phyloP scores from a whole-genome alignment of 139 green algal genomes.

The Microglena sp. region DNA sequence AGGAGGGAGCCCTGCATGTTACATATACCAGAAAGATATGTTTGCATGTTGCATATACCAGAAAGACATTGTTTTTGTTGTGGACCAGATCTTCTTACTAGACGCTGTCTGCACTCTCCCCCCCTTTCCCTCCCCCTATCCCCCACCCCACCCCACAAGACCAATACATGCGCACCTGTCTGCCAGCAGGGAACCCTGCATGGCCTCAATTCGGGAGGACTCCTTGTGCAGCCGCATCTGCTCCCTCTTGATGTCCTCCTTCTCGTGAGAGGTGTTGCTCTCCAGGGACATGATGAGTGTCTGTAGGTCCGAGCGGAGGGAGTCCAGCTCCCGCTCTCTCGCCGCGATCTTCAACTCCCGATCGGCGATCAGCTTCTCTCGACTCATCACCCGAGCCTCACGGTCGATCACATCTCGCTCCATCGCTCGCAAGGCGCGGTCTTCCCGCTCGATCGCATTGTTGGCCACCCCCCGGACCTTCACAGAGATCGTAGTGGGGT shows the following conservation, averaged over 20 bases:
- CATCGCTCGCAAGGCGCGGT: constrained; percentile 20
- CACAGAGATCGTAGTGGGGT: neutral
- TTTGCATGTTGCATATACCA: too few relatives aligned
- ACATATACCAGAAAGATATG: too few relatives aligned
- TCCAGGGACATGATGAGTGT: constrained; percentile 27
- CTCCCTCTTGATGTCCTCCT: constrained; percentile 33
- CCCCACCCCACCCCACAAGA: too few relatives aligned
- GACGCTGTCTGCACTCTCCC: too few relatives aligned
- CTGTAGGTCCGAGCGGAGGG: constrained; percentile 18
- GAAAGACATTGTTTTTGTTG: too few relatives aligned
- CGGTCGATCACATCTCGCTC: constrained; percentile 30
- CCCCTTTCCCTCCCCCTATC: too few relatives aligned
- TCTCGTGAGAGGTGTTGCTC: constrained; percentile 10
- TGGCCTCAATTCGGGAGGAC: constrained; percentile 32
- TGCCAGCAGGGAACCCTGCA: constrained; percentile 21
- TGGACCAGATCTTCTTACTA: too few relatives aligned
- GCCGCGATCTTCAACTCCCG: constrained; percentile 17
- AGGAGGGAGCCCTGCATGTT: too few relatives aligned
- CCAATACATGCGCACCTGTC: constrained; percentile 1
- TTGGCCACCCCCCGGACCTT: constrained; percentile 24
- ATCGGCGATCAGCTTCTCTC: constrained; percentile 25
- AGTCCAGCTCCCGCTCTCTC: constrained; percentile 27
- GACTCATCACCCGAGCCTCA: constrained; percentile 16
- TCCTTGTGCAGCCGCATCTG: constrained; percentile 23
- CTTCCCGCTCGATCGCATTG: constrained; percentile 28